A percentile compares a stretch with the other conserved stretches of the same genome.
Conservation (phyloP, 2,329 filamentous ascomycete species). For the Claviceps sp. region DNA sequence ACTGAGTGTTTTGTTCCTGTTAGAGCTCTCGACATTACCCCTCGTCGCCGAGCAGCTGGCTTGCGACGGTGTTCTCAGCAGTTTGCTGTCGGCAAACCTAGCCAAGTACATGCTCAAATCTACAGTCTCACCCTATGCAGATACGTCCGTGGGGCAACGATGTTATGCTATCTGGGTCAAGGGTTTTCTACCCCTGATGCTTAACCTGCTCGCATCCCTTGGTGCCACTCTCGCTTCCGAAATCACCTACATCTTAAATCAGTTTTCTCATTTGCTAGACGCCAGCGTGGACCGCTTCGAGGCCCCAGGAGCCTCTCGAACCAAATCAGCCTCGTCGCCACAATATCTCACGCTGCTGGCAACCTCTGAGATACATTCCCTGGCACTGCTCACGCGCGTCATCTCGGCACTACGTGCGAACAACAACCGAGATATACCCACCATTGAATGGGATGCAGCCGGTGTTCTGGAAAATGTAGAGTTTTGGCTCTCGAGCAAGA, state of each 20-base stretch:
- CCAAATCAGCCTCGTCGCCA: conserved; percentile 31
- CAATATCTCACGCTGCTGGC: conserved; percentile 61
- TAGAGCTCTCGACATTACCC: conserved; percentile 73
- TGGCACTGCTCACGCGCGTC: conserved; percentile 63
- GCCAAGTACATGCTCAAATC: conserved; percentile 61
- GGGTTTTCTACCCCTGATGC: conserved; percentile 72
- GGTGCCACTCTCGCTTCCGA: conserved; percentile 73
- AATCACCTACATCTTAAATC: conserved; percentile 75
- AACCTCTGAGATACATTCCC: conserved; percentile 64
- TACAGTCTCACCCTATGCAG: conserved; percentile 66
- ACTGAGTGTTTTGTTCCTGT: conserved; percentile 75
- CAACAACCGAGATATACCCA: conserved; percentile 59
- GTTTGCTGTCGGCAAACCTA: conserved; percentile 66
- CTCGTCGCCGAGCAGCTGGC: conserved; percentile 80
- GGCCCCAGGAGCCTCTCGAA: conserved; percentile 40
- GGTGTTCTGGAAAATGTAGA: conserved; percentile 71
- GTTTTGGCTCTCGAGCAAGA: conserved; percentile 59
- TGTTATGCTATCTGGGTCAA: conserved; percentile 85
- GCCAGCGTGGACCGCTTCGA: conserved; percentile 63
- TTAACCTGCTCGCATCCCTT: conserved; percentile 76
- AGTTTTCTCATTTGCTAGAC: conserved; percentile 67
- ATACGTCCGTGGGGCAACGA: conserved; percentile 51
- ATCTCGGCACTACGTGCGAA: conserved; percentile 51
- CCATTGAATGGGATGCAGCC: conserved; percentile 61
- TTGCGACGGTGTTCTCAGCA: conserved; percentile 68